These are phyloP conservation scores for Xylariomycetidae sp. DNA, from an alignment of 2,329 filamentous ascomycete genomes.

Conservation along the genomic window DNA sequence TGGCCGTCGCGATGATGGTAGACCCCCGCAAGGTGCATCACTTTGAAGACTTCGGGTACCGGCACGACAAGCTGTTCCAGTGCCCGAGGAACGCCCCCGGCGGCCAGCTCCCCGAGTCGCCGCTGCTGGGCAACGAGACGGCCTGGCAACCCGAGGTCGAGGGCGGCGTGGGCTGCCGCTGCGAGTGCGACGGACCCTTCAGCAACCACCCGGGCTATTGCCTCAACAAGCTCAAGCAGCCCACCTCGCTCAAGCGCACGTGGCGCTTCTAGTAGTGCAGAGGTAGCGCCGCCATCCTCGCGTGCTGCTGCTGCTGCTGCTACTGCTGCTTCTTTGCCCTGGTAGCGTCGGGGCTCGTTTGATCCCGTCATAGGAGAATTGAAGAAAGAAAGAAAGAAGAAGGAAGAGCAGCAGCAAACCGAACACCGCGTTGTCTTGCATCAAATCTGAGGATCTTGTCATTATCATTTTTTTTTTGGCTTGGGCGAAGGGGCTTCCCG, in stretches of 20 bases:
- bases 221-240: slow-evolving; percentile 33
- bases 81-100: slow-evolving; percentile 32
- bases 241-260: slow-evolving; percentile 24
- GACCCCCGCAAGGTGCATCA: slow-evolving; percentile 36
- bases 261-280: slow-evolving; percentile 31
- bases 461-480: too few relatives aligned
- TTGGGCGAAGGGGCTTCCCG: too few relatives aligned
- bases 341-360: too few relatives aligned
- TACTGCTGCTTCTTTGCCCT: too few relatives aligned
- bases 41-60: slow-evolving; percentile 40
- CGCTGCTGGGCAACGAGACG: slow-evolving; percentile 21
- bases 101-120: slow-evolving; percentile 29
- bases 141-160: slow-evolving; percentile 24
- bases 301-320: too few relatives aligned
- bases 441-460: too few relatives aligned
- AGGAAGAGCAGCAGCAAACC: too few relatives aligned
- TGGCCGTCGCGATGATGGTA: slow-evolving; percentile 37
- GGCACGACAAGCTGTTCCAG: slow-evolving; percentile 30
- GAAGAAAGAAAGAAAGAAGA: too few relatives aligned
- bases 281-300: too few relatives aligned
- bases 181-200: slow-evolving; percentile 32
- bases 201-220: slow-evolving; percentile 32
- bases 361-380: too few relatives aligned
- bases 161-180: slow-evolving; percentile 37
- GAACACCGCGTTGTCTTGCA: too few relatives aligned